These are phyloP conservation scores for Chalciporus chontae DNA, from an alignment of 768 basidiomycete species.

Conservation along the genomic window DNA sequence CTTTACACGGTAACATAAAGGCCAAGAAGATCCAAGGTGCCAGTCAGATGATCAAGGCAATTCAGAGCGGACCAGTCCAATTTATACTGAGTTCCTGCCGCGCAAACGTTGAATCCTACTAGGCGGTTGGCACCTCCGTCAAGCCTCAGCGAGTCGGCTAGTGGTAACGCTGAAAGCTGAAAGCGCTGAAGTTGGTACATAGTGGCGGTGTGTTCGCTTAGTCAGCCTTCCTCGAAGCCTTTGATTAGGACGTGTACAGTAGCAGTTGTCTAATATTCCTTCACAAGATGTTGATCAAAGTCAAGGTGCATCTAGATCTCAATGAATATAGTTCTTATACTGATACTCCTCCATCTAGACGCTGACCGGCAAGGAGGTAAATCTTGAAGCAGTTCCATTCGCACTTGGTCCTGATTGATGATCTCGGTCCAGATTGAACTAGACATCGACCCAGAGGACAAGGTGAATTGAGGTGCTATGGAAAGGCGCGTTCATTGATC, in stretches of 20 bases:
- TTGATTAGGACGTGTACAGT: neutral
- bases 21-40: no score
- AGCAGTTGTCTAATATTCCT: neutral
- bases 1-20: no score
- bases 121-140: no score
- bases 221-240: neutral
- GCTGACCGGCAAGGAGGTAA: constrained; percentile 94
- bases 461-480: constrained; percentile 42
- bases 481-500: neutral
- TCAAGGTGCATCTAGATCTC: constrained; percentile 58
- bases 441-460: constrained; percentile 88
- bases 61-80: no score
- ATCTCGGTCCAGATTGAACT: constrained; percentile 72
- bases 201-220: neutral
- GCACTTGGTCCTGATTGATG: constrained; percentile 6
- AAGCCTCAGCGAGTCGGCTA: no score
- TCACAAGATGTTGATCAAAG: constrained; percentile 75
- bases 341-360: constrained; percentile 49
- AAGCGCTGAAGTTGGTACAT: no score
- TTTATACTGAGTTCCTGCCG: no score
- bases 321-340: neutral
- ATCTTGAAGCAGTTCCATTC: constrained; percentile 2
- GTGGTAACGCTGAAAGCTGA: no score
- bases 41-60: no score
- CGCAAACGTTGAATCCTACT: no score